Evolutionary conservation across 805 yeast species (phyloP).

Genomic region (Zygoascus biomembranicola): DNA sequence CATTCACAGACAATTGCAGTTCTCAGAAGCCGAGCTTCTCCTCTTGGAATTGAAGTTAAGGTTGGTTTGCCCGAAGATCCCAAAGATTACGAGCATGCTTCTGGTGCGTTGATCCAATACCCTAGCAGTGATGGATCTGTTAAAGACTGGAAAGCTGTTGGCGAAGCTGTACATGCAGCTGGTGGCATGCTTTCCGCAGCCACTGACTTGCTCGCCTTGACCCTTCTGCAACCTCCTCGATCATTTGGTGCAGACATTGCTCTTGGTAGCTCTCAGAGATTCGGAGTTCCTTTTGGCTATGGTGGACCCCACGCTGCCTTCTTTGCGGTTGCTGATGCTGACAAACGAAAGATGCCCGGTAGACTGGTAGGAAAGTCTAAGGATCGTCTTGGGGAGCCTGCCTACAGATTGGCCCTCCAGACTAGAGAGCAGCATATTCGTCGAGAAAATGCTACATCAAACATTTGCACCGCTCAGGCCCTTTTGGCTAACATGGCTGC

Average conservation of each 20-base stretch:
- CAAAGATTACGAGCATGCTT: slow-evolving; percentile 37
- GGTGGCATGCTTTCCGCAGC: slow-evolving; percentile 80
- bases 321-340: slow-evolving; percentile 73
- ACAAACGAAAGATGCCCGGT: slow-evolving; percentile 93
- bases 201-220: slow-evolving; percentile 85
- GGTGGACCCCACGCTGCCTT: slow-evolving; percentile 99
- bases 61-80: slow-evolving; percentile 40
- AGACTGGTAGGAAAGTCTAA: slow-evolving; percentile 88
- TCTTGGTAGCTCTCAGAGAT: slow-evolving; percentile 87
- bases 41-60: slow-evolving; percentile 58
- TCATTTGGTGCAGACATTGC: slow-evolving; percentile 88
- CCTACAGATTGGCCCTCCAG: slow-evolving; percentile 86
- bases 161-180: slow-evolving; percentile 56
- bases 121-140: slow-evolving; percentile 81
- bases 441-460: slow-evolving; percentile 95
- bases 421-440: slow-evolving; percentile 98
- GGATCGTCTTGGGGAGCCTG: slow-evolving; percentile 85
- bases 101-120: slow-evolving; percentile 85
- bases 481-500: slow-evolving; percentile 91
- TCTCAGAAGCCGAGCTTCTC: slow-evolving; percentile 66
- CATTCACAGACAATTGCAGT: slow-evolving; percentile 86
- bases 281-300: slow-evolving; percentile 95
- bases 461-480: slow-evolving; percentile 98
- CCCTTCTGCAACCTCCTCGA: slow-evolving; percentile 76
- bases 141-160: slow-evolving; percentile 43